These are phyloP conservation scores for Penicillium paxilli DNA, from an alignment of 495 filamentous ascomycete genomes.

Conservation along the genomic window DNA sequence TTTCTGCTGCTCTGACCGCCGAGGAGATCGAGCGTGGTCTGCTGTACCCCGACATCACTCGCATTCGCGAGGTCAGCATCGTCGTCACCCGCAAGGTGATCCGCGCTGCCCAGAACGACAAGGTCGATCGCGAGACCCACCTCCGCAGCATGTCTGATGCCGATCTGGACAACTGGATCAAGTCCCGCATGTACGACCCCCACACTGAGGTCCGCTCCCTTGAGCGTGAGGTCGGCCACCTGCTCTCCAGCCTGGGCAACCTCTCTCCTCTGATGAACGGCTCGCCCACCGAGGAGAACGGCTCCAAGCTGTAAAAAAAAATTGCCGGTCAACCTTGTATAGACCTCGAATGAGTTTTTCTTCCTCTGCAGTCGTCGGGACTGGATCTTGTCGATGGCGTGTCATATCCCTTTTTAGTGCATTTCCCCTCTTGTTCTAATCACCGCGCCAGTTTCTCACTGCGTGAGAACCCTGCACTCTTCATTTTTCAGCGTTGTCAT, in stretches of 20 bases:
- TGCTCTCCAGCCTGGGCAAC: slow-evolving; percentile 44
- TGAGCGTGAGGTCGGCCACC: slow-evolving; percentile 52
- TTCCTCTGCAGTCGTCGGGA: neutral
- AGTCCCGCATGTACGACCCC: slow-evolving; percentile 80
- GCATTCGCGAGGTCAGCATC: slow-evolving; percentile 87
- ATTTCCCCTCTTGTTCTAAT: slow-evolving; percentile 3
- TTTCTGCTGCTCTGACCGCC: slow-evolving; percentile 73
- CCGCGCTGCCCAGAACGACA: slow-evolving; percentile 79
- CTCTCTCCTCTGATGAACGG: slow-evolving; percentile 28
- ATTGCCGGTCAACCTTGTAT: neutral
- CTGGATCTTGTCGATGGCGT: slow-evolving; percentile 4
- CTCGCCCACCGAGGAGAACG: slow-evolving; percentile 38
- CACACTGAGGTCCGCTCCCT: slow-evolving; percentile 59
- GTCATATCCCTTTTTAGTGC: neutral
- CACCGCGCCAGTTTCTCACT: slow-evolving; percentile 18
- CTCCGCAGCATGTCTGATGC: slow-evolving; percentile 72
- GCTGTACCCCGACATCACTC: slow-evolving; percentile 90
- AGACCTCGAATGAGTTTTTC: neutral
- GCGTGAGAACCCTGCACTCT: slow-evolving; percentile 10
- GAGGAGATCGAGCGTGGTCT: slow-evolving; percentile 79
- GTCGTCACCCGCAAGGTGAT: slow-evolving; percentile 90
- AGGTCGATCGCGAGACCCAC: slow-evolving; percentile 75
- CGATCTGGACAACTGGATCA: slow-evolving; percentile 77
- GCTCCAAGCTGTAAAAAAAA: slow-evolving; percentile 45
- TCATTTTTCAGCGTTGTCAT: slow-evolving; percentile 1